Evolutionary conservation across 75 land plant genomes (phyloP).

Genomic region (Chamaecyparis obtusa): DNA sequence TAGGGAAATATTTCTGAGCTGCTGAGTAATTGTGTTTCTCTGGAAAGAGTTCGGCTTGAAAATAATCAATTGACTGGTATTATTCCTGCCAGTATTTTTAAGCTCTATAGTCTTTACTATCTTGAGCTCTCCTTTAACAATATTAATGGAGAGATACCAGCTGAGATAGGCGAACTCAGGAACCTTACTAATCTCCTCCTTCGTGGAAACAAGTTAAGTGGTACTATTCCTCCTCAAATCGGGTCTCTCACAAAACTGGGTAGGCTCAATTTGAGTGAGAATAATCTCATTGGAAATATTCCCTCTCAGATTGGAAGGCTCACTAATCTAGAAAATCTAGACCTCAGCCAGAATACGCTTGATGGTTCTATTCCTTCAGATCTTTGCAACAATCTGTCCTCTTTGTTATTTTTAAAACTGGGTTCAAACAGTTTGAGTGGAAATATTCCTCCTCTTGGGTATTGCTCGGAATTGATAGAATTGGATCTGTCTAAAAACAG

Average conservation of each 20-base stretch:
- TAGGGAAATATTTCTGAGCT: not conserved
- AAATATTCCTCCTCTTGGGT: not conserved
- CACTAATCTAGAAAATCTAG: not conserved
- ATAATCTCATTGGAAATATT: not conserved
- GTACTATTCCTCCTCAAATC: conserved; percentile 48
- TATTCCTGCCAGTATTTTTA: conserved; percentile 47
- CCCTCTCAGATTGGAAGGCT: not conserved
- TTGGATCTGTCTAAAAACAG: not conserved
- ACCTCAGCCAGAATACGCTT: not conserved
- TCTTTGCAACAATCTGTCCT: not conserved
- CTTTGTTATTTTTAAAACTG: not conserved
- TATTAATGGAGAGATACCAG: conserved; percentile 14
- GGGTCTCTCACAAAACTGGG: conserved; percentile 35
- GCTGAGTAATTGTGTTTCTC: not conserved
- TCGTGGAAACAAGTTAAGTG: conserved; percentile 42
- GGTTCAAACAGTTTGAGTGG: not conserved
- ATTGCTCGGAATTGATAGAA: not conserved
- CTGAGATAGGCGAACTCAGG: conserved; percentile 54
- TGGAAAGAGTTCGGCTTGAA: not conserved
- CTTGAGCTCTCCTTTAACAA: conserved; percentile 26
- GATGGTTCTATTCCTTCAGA: not conserved
- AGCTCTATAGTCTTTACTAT: conserved; percentile 19
- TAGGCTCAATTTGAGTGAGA: conserved; percentile 15
- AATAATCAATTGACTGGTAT: conserved; percentile 26
- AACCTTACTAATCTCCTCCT: conserved; percentile 55